A percentile compares a stretch with the other conserved stretches of the same genome.
Evolutionary conservation across 352 stramenopile species (phyloP).

Genomic region (Phytophthora cryptogea): DNA sequence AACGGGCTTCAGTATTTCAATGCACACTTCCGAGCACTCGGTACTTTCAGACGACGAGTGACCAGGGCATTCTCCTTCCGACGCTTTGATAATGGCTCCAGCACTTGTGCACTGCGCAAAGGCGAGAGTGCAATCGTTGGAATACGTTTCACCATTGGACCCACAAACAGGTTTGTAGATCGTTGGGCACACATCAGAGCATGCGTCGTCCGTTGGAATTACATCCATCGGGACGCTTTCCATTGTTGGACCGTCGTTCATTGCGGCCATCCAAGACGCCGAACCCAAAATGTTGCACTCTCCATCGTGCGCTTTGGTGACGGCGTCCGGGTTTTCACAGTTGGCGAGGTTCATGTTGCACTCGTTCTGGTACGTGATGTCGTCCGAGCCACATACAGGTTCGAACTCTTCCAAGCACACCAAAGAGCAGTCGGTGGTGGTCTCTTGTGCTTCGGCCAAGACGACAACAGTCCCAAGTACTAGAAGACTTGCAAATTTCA

Average conservation of each 20-base stretch:
- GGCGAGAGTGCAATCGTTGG: slow-evolving; percentile 34
- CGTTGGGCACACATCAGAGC: slow-evolving; percentile 26
- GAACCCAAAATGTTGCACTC: not conserved
- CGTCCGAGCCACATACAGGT: slow-evolving; percentile 21
- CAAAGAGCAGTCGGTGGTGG: not conserved
- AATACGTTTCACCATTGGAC: slow-evolving; percentile 34
- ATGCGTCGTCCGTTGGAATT: slow-evolving; percentile 4
- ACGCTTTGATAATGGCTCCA: slow-evolving; percentile 15
- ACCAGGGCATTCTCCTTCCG: slow-evolving; percentile 24
- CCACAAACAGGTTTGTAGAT: slow-evolving; percentile 38
- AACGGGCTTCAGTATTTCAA: not conserved
- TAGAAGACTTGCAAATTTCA: slow-evolving; percentile 4
- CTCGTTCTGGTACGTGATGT: slow-evolving; percentile 19
- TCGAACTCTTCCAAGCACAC: not conserved
- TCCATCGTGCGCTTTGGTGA: slow-evolving; percentile 5
- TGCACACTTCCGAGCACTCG: too few relatives aligned
- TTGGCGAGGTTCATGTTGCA: slow-evolving; percentile 11
- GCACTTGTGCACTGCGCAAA: slow-evolving; percentile 29
- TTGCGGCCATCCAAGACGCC: not conserved
- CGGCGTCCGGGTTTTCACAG: slow-evolving; percentile 1
- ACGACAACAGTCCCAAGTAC: not conserved
- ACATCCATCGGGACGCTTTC: not conserved
- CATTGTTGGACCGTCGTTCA: not conserved
- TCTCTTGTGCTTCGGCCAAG: not conserved
- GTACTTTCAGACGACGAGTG: not conserved